phyloP scores from a whole-genome alignment of 495 filamentous ascomycete genomes.

The Glutinoglossum americanum region DNA sequence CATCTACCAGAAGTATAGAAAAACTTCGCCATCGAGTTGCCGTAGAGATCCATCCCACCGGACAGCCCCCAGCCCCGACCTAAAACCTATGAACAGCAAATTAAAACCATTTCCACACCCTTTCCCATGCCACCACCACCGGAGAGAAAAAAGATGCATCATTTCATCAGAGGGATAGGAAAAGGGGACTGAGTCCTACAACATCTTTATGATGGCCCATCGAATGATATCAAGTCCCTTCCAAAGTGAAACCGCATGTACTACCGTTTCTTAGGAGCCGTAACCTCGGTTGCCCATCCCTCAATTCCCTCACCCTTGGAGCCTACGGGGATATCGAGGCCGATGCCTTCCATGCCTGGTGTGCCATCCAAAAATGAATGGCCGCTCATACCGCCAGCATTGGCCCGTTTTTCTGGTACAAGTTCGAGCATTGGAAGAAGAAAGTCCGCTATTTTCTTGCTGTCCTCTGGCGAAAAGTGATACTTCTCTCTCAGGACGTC shows the following conservation, averaged over 20 bases:
- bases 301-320: conserved; percentile 86
- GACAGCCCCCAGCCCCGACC: background rate
- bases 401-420: conserved; percentile 66
- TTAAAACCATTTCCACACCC: background rate
- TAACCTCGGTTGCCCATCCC: conserved; percentile 73
- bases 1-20: background rate
- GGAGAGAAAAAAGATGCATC: background rate
- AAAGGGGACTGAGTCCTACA: background rate
- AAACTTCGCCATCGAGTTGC: background rate
- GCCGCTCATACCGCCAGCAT: conserved; percentile 84
- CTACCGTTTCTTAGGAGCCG: conserved; percentile 43
- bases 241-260: background rate
- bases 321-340: conserved; percentile 49
- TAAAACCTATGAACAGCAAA: conserved; percentile 3
- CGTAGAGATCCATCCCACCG: background rate
- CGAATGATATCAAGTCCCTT: background rate
- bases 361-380: conserved; percentile 65
- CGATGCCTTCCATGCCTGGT: conserved; percentile 65
- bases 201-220: background rate
- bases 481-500: conserved; percentile 95
- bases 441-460: conserved; percentile 62
- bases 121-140: background rate
- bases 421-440: conserved; percentile 84
- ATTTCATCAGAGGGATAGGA: background rate
- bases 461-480: conserved; percentile 65